Evolutionary conservation across 192 early-diverging fungal species (phyloP).

Genomic region (Spizellomyces sp.): DNA sequence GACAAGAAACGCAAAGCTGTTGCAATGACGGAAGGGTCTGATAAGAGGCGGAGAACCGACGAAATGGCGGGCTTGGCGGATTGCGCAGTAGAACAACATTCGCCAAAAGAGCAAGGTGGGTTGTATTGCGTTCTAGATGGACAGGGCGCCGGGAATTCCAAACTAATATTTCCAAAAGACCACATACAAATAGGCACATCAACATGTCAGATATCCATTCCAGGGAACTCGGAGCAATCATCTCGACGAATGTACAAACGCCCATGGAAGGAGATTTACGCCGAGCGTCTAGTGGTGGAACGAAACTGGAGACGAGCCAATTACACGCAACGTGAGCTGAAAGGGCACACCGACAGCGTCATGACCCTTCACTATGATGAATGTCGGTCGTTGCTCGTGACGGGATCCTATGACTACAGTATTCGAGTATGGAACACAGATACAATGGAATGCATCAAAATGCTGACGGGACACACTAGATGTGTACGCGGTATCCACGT

Average conservation of each 20-base stretch:
- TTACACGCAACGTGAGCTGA: slow-evolving; percentile 63
- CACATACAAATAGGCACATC: background rate
- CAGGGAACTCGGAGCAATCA: background rate
- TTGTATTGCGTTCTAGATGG: background rate
- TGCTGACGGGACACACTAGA: slow-evolving; percentile 81
- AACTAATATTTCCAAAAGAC: background rate
- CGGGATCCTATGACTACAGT: slow-evolving; percentile 85
- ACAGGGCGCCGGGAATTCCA: background rate
- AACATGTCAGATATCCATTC: background rate
- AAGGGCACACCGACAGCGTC: slow-evolving; percentile 87
- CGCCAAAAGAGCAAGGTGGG: background rate
- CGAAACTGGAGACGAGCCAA: slow-evolving; percentile 91
- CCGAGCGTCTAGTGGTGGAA: slow-evolving; percentile 87
- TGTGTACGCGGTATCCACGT: slow-evolving; percentile 90
- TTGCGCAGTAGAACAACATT: background rate
- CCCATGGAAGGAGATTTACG: slow-evolving; percentile 95
- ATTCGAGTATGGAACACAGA: slow-evolving; percentile 88
- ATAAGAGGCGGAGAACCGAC: background rate
- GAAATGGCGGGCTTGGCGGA: background rate
- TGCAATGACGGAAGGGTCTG: background rate
- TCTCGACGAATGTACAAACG: slow-evolving; percentile 42
- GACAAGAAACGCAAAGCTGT: slow-evolving; percentile 46
- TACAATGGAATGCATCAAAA: slow-evolving; percentile 75
- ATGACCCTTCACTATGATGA: slow-evolving; percentile 91
- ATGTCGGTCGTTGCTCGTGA: slow-evolving; percentile 67